Base-by-base conservation (phyloP, 768 basidiomycete species). In the Boletus barrowsii region DNA sequence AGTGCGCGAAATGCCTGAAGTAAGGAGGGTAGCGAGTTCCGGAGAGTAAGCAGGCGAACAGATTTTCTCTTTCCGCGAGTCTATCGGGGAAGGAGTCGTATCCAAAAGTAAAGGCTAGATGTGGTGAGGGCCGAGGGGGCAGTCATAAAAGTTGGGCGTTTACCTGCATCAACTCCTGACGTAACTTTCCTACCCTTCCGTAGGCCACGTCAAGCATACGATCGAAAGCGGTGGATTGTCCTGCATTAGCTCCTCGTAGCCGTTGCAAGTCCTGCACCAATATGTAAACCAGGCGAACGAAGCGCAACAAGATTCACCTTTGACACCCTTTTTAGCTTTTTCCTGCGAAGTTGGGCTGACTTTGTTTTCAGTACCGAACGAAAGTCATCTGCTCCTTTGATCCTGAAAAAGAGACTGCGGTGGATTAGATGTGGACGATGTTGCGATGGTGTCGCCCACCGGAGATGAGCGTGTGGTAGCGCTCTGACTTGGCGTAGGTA, bases 181-280 rank as follows among this genome's bases (percentile, higher is more conserved):
- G 82, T 15, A 93, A 68, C 63, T 79, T 86, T 22, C 90, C 90
- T 59, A 81, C 82, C 54, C 90, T 77, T 30, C 89, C 90, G 68
- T 90, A 93, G 26, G 90, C 90, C 29, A 84, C 61, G 58, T 85
- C 80, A 17, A 93, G 72, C 29, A 90, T 62, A 58, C 78, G 76
- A 29, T 73, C 72, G 60, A 88, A 86, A 32, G 83, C 80, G 51
- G 73, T 65, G 44, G 61, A 59, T 36, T 77, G 63, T 4, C 84
- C 81, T 4, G 61, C 56, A 61, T 83, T 87, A 10, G 87, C 87
- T 42, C 68, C 73, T 62, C 75, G 69, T 17, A 92, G 66, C 52
- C 69, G 78, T 45, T 71, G 73, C 57, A 84, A 64, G 47, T 78
- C 81, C 89, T 91, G 58, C 8, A 36, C 17, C 42, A 14, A 45